A percentile compares a stretch with the other conserved stretches of the same genome.
phyloP scores from a whole-genome alignment of 1,284 basidiomycete genomes.

The Takashimella tepidaria region DNA sequence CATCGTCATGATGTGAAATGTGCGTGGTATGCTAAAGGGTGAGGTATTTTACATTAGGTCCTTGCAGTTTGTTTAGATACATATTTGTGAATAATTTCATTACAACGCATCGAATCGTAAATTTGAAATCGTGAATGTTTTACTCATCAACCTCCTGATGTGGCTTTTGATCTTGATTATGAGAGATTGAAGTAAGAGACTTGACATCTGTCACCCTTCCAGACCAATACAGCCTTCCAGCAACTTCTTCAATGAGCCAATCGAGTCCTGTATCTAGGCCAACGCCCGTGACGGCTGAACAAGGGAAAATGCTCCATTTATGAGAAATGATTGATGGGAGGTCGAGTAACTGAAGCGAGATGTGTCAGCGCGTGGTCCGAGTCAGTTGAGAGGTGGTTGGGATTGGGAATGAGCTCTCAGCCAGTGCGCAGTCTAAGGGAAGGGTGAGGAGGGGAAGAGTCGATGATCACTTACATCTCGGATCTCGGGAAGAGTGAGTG shows the following conservation, averaged over 20 bases:
- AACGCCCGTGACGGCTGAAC: conserved; percentile 83
- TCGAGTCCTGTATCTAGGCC: conserved; percentile 81
- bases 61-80: too few relatives aligned
- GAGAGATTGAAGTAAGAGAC: too few relatives aligned
- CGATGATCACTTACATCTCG: conserved; percentile 57
- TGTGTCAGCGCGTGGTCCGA: neutral
- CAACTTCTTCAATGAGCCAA: conserved; percentile 92
- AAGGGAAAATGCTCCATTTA: conserved; percentile 83
- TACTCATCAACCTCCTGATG: too few relatives aligned
- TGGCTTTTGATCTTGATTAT: too few relatives aligned
- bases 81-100: too few relatives aligned
- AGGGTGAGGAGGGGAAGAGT: conserved; percentile 5
- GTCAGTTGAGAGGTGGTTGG: neutral
- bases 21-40: too few relatives aligned
- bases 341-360: conserved; percentile 60
- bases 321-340: conserved; percentile 74
- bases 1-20: too few relatives aligned
- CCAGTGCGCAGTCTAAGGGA: neutral
- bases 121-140: too few relatives aligned
- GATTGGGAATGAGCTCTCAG: neutral
- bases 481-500: conserved; percentile 77
- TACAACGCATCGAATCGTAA: too few relatives aligned
- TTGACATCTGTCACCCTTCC: conserved; percentile 11
- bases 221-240: conserved; percentile 55
- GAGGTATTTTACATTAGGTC: too few relatives aligned